Conservation (phyloP, 2,329 filamentous ascomycete genomes). For the Fusarium mexicanum region DNA sequence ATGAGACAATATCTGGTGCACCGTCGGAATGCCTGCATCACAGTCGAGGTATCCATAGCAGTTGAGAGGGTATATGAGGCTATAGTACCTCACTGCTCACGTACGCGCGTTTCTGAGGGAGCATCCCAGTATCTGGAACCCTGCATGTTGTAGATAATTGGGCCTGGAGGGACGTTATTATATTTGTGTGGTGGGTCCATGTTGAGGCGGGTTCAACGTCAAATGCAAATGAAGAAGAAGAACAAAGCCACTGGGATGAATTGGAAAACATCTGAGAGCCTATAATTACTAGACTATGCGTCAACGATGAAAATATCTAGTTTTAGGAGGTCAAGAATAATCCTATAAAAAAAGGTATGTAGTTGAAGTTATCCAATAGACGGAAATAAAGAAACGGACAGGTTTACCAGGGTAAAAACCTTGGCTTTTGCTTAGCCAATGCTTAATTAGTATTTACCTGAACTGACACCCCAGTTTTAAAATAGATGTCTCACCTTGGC, state of each 20-base stretch:
- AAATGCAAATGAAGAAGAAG: neutral
- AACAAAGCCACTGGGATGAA: neutral
- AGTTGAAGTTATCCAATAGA: neutral
- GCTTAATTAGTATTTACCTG: slow-evolving; percentile 16
- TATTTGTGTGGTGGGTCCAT: slow-evolving; percentile 10
- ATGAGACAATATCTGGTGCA: neutral
- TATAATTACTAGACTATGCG: neutral
- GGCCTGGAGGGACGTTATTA: slow-evolving; percentile 6
- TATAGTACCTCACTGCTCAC: neutral
- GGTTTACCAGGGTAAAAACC: neutral
- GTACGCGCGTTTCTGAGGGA: slow-evolving; percentile 29
- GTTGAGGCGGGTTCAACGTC: neutral
- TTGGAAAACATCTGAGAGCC: too few species aligned
- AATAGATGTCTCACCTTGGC: slow-evolving; percentile 8
- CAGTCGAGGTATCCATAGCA: neutral
- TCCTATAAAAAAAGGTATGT: neutral
- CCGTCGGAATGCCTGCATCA: neutral
- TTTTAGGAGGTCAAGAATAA: neutral
- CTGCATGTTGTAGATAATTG: slow-evolving; percentile 31
- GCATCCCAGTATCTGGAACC: slow-evolving; percentile 16
- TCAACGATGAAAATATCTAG: neutral
- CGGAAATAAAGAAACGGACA: neutral
- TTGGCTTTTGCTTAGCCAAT: slow-evolving; percentile 28
- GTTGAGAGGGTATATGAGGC: neutral
- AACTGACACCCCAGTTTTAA: slow-evolving; percentile 8